Percentiles rank a stretch among this genome's conserved stretches.
Conservation (phyloP, 108 stramenopile species). For the Cafeteria roenbergensis region DNA sequence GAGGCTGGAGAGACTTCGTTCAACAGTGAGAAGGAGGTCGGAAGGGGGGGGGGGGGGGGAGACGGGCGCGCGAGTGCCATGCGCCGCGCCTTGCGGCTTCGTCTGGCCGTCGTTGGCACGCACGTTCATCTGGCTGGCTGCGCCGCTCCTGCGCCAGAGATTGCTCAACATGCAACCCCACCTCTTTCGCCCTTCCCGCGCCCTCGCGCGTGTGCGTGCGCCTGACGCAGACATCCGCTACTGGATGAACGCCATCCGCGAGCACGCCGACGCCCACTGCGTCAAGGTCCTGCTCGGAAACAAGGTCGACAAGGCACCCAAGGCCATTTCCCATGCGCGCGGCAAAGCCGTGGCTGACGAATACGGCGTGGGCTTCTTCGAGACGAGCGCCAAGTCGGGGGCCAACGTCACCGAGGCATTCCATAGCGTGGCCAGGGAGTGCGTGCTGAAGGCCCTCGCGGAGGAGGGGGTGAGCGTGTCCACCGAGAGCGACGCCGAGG, state of each 20-base stretch:
- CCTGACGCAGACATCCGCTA: conserved; percentile 55
- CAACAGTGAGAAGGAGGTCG: background rate
- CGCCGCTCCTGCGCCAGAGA: no score
- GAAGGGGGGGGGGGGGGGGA: no score
- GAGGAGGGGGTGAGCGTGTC: background rate
- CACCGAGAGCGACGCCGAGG: no score
- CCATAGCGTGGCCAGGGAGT: background rate
- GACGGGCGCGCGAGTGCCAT: no score
- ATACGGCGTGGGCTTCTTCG: conserved; percentile 84
- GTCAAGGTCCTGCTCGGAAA: conserved; percentile 93
- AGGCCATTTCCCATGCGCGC: conserved; percentile 83
- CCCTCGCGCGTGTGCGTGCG: background rate
- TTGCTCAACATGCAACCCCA: no score
- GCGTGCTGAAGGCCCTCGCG: background rate
- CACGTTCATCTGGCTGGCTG: no score
- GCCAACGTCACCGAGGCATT: conserved; percentile 76
- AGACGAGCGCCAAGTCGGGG: conserved; percentile 85
- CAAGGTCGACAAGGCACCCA: conserved; percentile 95
- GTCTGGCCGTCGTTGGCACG: no score
- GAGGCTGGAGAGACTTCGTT: conserved; percentile 53
- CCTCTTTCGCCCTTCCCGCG: background rate
- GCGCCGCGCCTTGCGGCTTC: no score
- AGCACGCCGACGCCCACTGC: conserved; percentile 85
- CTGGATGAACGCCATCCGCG: conserved; percentile 95
- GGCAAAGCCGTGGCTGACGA: conserved; percentile 76